Percentiles rank a stretch among this genome's conserved stretches.
Conservation (phyloP, 2,329 filamentous ascomycete genomes). For the Chrysoporthe austroafricana region DNA sequence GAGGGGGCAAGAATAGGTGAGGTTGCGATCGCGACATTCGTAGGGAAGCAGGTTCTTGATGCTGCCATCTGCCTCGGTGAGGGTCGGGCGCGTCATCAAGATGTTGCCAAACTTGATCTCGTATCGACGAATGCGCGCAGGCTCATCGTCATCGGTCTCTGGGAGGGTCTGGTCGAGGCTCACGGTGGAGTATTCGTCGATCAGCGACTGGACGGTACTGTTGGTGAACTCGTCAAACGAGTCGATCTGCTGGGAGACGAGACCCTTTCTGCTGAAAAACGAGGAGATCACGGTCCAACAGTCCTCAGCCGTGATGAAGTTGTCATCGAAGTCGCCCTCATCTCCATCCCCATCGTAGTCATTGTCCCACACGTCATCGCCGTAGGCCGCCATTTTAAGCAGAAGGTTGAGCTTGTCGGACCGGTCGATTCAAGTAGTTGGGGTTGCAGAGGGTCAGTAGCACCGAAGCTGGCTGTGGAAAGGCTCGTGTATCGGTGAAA, state of each 20-base stretch:
- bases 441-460: background rate
- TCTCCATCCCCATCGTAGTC: constrained; percentile 56
- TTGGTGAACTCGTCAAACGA: constrained; percentile 98
- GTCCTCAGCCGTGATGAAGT: constrained; percentile 89
- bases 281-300: constrained; percentile 98
- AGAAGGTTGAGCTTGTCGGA: background rate
- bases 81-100: constrained; percentile 84
- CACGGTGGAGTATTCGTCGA: constrained; percentile 88
- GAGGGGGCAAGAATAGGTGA: constrained; percentile 92
- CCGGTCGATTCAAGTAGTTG: background rate
- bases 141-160: constrained; percentile 73
- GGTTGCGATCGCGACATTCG: constrained; percentile 91
- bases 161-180: constrained; percentile 93
- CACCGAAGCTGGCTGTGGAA: background rate
- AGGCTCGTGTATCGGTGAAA: background rate
- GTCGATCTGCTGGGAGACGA: constrained; percentile 96
- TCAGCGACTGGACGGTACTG: constrained; percentile 91
- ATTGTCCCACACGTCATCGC: constrained; percentile 50
- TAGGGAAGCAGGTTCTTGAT: constrained; percentile 87
- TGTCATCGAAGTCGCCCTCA: constrained; percentile 68
- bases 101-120: constrained; percentile 94
- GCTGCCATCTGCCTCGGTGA: constrained; percentile 90
- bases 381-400: constrained; percentile 58
- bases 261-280: constrained; percentile 94
- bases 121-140: constrained; percentile 86